Base-by-base conservation (phyloP, 2,329 filamentous ascomycete species). In the Leptographium radiaticola region DNA sequence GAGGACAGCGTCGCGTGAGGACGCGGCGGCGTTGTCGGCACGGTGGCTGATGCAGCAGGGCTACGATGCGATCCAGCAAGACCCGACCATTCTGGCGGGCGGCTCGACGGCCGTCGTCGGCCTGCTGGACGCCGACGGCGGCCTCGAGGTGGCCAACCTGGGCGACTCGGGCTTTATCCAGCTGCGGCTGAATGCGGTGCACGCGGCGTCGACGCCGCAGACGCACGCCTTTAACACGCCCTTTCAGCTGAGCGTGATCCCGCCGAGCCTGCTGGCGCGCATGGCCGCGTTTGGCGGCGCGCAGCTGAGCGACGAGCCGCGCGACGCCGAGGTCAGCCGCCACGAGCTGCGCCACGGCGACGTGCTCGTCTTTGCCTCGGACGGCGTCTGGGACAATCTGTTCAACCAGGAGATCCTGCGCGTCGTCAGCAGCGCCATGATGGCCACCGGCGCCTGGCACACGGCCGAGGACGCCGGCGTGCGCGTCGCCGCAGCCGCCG, bases 181-280 rank as follows among this genome's bases (percentile, higher is more conserved):
- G 57, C 75, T 97, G 56, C 83, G 89, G 15, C 79, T 88, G 31
- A 94, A 91, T 60, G 88, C 86, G 15, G 87, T 98, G 36, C 85
- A 93, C 66, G 80, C 85, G 54, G 84, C 83, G 64, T 95, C 89
- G 2, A 79, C 83, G 49, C 86, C 89, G 30, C 93, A 98, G 69
- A 96, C 89, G 0, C 93, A 98, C 67, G 89, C 85, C 45, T 98
- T 98, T 77, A 98, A 98, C 69, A 97, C 93, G 0, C 93, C 93
- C 0, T 98, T 87, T 65, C 93, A 98, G 68, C 79, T 98, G 43
- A 91, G 89, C 53, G 83, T 95, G 52, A 84, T 96, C 9, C 91
- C 93, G 0, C 80, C 85, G 4, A 81, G 79, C 61, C 84, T 95
- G 69, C 78, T 89, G 54, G 80, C 82, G 25, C 87, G 93, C 62